Percentiles rank a stretch among this genome's conserved stretches.
Conservation (phyloP, 805 yeast species). For the Metschnikowia shivogae region DNA sequence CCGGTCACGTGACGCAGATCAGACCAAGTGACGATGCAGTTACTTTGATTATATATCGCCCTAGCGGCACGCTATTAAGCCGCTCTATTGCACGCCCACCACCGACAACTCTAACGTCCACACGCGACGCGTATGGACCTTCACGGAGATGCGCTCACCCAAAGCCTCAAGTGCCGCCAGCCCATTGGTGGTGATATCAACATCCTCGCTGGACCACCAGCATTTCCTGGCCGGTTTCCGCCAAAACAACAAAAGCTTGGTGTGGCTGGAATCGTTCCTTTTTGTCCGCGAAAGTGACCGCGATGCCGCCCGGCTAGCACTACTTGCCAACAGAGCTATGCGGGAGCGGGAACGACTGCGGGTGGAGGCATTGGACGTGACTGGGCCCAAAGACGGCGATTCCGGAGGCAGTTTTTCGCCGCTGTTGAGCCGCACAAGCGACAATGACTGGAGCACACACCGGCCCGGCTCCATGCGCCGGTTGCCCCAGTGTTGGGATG, state of each 20-base stretch:
- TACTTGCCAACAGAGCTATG: conserved; percentile 55
- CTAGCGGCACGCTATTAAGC: not conserved
- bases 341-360: conserved; percentile 42
- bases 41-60: too few relatives aligned
- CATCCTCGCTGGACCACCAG: conserved; percentile 84
- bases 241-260: conserved; percentile 86
- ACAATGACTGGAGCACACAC: conserved; percentile 81
- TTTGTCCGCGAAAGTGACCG: conserved; percentile 53
- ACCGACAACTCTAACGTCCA: conserved; percentile 96
- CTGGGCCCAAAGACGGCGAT: conserved; percentile 42
- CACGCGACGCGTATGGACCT: conserved; percentile 84
- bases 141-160: conserved; percentile 40
- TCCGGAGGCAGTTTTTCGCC: conserved; percentile 37
- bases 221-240: conserved; percentile 97
- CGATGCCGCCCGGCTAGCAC: conserved; percentile 53
- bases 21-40: too few relatives aligned
- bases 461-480: conserved; percentile 83
- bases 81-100: conserved; percentile 64
- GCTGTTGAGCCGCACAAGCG: conserved; percentile 57
- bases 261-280: conserved; percentile 36
- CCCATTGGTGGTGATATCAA: conserved; percentile 40
- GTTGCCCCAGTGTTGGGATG: conserved; percentile 77
- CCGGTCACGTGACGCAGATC: too few relatives aligned
- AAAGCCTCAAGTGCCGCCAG: conserved; percentile 19
- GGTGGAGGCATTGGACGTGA: conserved; percentile 36